Base-by-base conservation (phyloP, 2,329 filamentous ascomycete genomes). In the Monosporascus sp. region DNA sequence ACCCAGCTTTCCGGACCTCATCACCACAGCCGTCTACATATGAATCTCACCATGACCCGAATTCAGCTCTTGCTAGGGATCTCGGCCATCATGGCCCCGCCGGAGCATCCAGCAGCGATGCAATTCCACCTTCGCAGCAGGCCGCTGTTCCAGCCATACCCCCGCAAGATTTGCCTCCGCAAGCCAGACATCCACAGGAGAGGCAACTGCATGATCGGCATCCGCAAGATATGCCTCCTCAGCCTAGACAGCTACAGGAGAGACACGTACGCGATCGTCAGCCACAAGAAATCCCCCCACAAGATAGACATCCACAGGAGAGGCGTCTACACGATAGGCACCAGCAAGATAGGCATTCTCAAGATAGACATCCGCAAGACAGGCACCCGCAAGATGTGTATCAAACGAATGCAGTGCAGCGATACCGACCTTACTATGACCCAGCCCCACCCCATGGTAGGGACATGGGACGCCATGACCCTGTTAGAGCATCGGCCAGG, bases 21-120 rank as follows among this genome's bases (percentile, higher is more conserved):
- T 99, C 94, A 7, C 94, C 95, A 1, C 92, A 96, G 66, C 93
- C 93, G 11, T 97, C 94, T 3, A 91, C 87, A 1, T 96, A 89
- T 61, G 91, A 95, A 65, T 96, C 92, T 37, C 92, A 96, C 61
- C 89, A 96, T 68, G 91, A 96, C 64, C 89, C 90, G 2, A 84
- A 91, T 63, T 88, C 87, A 7, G 80, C 82, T 44, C 73, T 94
- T 53, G 87, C 87, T 7, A 79, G 84, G 52, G 85, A 90, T 57
- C 73, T 94, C 68, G 83, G 80, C 19, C 86, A 86, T 52, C 70
- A 76, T 52, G 79, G 81, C 24, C 68, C 73, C 5, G 65, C 69
- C 6, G 71, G 73, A 2, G 70, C 77, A 9, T 66, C 72, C 11
- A 76, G 73, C 60, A 74, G 75, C 7, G 84, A 87, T 58, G 65